Percentiles rank a stretch among this genome's conserved stretches.
These are phyloP conservation scores for Calonectria leucothoes DNA, from an alignment of 2,329 filamentous ascomycete genomes.

Conservation along the genomic window DNA sequence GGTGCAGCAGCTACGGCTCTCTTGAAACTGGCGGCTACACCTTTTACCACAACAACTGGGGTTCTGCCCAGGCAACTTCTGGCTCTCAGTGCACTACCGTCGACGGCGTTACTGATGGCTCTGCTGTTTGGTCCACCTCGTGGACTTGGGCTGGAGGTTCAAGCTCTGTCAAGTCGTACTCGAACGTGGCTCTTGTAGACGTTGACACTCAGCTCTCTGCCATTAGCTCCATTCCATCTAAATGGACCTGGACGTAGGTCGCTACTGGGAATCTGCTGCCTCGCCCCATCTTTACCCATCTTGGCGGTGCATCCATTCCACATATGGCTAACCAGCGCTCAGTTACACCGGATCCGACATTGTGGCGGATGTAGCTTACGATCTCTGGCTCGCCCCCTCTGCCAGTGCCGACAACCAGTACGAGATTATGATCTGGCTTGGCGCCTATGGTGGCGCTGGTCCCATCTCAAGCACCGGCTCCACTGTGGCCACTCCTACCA, in stretches of 20 bases:
- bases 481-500: conserved; percentile 54
- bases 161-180: conserved; percentile 56
- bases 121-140: conserved; percentile 54
- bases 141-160: conserved; percentile 55
- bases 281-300: not conserved
- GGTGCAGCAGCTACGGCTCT: conserved; percentile 54
- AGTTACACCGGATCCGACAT: conserved; percentile 47
- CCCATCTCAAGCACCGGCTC: conserved; percentile 55
- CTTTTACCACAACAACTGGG: conserved; percentile 66
- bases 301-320: not conserved
- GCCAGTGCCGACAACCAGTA: conserved; percentile 59
- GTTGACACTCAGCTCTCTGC: conserved; percentile 48
- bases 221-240: conserved; percentile 49
- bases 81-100: conserved; percentile 56
- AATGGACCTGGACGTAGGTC: conserved; percentile 42
- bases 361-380: conserved; percentile 69
- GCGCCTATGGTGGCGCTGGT: conserved; percentile 66
- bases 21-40: conserved; percentile 54
- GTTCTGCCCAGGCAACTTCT: conserved; percentile 47
- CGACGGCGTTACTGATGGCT: conserved; percentile 46
- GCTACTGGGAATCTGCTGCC: not conserved
- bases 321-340: conserved; percentile 27
- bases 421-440: conserved; percentile 76
- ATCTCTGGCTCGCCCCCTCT: conserved; percentile 67
- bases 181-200: conserved; percentile 51